Base-by-base conservation (phyloP, 2,329 filamentous ascomycete genomes). In the Zarea fungicola region DNA sequence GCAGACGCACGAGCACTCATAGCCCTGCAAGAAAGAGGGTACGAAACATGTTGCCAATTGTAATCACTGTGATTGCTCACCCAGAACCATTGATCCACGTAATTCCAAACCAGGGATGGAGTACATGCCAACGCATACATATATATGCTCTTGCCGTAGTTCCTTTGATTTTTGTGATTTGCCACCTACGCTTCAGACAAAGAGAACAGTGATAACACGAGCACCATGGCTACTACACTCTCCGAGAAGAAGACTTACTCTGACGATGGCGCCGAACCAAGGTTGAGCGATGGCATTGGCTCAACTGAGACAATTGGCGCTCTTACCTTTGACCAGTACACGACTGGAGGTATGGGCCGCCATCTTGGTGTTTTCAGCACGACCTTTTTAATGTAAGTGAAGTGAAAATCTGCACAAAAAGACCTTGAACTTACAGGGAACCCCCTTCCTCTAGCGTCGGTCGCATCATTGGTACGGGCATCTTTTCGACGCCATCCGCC, bases 381-480 rank as follows among this genome's bases (percentile, higher is more conserved):
- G 4, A 56, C 55, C 1, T 56, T 53, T 40, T 42, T 57, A 2
- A 54, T 57, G 55, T 56, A 42, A 8, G 55, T 39, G 13, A 11
- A 6, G 18, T 25, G 26, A 14, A 11, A 5, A 5, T 13, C 6
- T 11, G n/a, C 2, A 19, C 13, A 26, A 42, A 41, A 22, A 14
- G 16, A 14, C 6, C 28, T 6, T 14, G 26, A 32, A 14, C 29
- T 42, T 39, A 34, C 14, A 16, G 3, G 14, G 8, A n/a, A n/a
- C n/a, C n/a, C n/a, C n/a, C n/a, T n/a, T n/a, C 2, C 14, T 22
- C 13, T 25, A 55, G 55, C 35, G 48, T 57, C 48, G 55, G 55
- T 9, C 55, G 55, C 49, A 57, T 57, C 31, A 53, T 57, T n/a
- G 55, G 55, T 14, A 57, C 55, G 4, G 55, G 55, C 34, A 57